Evolutionary conservation across 257 asterid species (phyloP).

Genomic region (Przewalskia tangutica): DNA sequence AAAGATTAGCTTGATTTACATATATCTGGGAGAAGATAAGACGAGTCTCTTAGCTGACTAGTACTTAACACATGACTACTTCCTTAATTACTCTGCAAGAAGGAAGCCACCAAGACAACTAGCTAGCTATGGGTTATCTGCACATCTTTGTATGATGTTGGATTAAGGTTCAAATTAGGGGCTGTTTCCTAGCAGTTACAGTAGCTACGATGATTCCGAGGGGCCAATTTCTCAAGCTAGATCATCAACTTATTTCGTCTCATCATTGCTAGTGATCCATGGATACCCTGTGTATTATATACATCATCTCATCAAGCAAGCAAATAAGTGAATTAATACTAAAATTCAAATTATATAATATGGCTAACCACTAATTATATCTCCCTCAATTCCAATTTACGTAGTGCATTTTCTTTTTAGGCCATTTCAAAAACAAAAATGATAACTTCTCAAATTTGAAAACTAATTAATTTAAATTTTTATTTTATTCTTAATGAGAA

Average conservation of each 20-base stretch:
- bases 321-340: background rate
- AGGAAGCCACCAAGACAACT: background rate
- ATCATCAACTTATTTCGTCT: constrained; percentile 11
- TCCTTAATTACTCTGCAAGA: background rate
- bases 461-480: too few relatives aligned
- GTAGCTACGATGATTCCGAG: background rate
- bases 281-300: constrained; percentile 36
- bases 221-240: constrained; percentile 19
- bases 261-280: constrained; percentile 41
- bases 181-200: background rate
- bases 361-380: background rate
- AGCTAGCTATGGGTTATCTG: background rate
- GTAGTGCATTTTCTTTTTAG: too few relatives aligned
- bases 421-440: too few relatives aligned
- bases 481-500: too few relatives aligned
- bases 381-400: too few relatives aligned
- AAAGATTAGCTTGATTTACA: background rate
- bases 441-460: too few relatives aligned
- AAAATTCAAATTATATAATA: background rate
- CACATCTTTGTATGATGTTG: background rate
- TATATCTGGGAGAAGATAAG: background rate
- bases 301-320: background rate
- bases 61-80: background rate
- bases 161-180: background rate
- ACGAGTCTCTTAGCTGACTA: background rate